Evolutionary conservation across 768 basidiomycete species (phyloP).

Genomic region (Lentinula sp.): DNA sequence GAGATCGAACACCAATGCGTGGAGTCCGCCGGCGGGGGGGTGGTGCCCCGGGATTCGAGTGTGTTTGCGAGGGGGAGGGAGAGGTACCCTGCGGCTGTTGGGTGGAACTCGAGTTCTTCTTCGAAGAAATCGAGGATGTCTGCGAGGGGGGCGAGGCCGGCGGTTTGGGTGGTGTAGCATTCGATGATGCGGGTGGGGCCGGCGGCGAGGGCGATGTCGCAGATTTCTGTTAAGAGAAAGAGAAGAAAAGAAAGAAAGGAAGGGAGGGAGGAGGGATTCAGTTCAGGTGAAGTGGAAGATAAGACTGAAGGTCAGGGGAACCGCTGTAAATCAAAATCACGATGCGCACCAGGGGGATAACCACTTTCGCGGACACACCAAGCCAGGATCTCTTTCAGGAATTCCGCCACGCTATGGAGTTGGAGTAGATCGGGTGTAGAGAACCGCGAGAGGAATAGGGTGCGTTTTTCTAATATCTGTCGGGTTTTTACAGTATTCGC

Average conservation of each 20-base stretch:
- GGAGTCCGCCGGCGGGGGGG: constrained; percentile 4
- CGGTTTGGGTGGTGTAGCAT: not conserved
- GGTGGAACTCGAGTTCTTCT: not conserved
- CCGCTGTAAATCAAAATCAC: no score
- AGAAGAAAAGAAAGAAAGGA: not conserved
- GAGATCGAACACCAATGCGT: constrained; percentile 3
- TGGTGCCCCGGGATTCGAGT: not conserved
- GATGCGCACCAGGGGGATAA: not conserved
- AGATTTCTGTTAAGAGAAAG: not conserved
- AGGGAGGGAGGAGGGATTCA: no score
- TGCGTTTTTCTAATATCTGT: not conserved
- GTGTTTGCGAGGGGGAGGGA: constrained; percentile 1
- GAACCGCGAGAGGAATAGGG: constrained; percentile 1
- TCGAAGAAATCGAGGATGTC: constrained; percentile 1
- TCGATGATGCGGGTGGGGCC: constrained; percentile 4
- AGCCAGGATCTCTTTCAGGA: constrained; percentile 2
- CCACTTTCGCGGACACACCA: not conserved
- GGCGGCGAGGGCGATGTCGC: constrained; percentile 1
- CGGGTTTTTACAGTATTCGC: not conserved
- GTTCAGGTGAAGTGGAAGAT: no score
- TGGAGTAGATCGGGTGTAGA: constrained; percentile 8
- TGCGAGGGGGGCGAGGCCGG: not conserved
- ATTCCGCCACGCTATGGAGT: constrained; percentile 7
- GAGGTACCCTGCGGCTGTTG: not conserved
- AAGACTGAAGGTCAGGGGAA: no score